A percentile compares a stretch with the other conserved stretches of the same genome.
Conservation (phyloP, 2,329 filamentous ascomycete genomes). For the Apiospora rasikravindrae region DNA sequence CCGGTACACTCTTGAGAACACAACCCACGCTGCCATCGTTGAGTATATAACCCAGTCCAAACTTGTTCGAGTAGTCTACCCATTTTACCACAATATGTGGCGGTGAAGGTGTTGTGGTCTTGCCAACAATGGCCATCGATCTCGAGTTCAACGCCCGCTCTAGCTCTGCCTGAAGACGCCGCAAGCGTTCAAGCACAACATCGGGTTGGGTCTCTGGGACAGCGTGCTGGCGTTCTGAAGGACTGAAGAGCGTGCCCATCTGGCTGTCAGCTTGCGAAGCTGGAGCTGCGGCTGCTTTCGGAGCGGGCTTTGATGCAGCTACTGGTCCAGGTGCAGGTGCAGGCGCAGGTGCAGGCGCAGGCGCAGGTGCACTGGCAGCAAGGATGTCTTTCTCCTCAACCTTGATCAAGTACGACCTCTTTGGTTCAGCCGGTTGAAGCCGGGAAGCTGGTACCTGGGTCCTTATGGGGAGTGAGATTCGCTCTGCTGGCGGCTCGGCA, state of each 20-base stretch:
- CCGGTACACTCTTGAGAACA: conserved; percentile 62
- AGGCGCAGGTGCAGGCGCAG: conserved; percentile 2
- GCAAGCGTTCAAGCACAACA: conserved; percentile 60
- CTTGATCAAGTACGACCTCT: conserved; percentile 20
- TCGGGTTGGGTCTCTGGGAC: conserved; percentile 63
- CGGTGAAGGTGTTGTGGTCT: conserved; percentile 59
- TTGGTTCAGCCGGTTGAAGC: conserved; percentile 17
- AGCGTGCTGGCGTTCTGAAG: conserved; percentile 54
- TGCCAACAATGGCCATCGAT: conserved; percentile 64
- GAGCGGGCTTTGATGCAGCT: not conserved
- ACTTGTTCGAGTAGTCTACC: conserved; percentile 90
- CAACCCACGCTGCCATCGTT: conserved; percentile 83
- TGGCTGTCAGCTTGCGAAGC: conserved; percentile 35
- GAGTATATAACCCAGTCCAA: conserved; percentile 82
- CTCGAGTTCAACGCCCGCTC: conserved; percentile 68
- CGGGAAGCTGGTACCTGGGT: conserved; percentile 25
- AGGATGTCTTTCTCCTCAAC: conserved; percentile 23
- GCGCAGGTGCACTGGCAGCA: conserved; percentile 19
- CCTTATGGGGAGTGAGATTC: conserved; percentile 25
- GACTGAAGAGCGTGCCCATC: conserved; percentile 59
- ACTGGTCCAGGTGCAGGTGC: not conserved
- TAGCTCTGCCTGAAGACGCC: conserved; percentile 62
- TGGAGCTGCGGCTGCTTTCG: conserved; percentile 22
- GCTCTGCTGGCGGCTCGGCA: conserved; percentile 24
- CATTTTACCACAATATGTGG: conserved; percentile 76